These are phyloP conservation scores for Zoysia matrella DNA, from an alignment of 202 grass and related monocot genomes.

Conservation along the genomic window DNA sequence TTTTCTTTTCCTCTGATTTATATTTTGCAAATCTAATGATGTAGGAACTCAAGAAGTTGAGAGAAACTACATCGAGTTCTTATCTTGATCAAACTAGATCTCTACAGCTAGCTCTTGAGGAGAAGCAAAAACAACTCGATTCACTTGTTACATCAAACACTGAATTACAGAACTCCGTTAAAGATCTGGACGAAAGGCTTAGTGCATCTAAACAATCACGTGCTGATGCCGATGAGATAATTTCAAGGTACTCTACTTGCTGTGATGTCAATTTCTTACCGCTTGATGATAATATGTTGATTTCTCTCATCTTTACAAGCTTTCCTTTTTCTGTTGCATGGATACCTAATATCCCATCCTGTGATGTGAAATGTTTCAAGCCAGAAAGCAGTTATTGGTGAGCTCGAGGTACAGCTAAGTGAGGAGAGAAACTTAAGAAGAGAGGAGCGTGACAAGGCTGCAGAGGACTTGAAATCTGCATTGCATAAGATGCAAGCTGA, in stretches of 20 bases:
- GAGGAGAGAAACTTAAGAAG: no score
- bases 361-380: slow-evolving; percentile 55
- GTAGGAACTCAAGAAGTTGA: no score
- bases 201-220: no score
- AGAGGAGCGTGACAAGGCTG: no score
- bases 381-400: slow-evolving; percentile 59
- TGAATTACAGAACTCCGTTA: no score
- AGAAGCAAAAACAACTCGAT: slow-evolving; percentile 65
- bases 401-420: no score
- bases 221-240: no score
- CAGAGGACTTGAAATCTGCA: no score
- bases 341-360: slow-evolving; percentile 19
- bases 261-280: not conserved
- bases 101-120: slow-evolving; percentile 64
- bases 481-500: no score
- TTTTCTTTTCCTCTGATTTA: slow-evolving; percentile 29
- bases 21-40: slow-evolving; percentile 52
- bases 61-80: slow-evolving; percentile 61
- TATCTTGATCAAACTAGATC: slow-evolving; percentile 78
- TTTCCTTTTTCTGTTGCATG: slow-evolving; percentile 14
- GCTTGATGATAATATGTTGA: not conserved
- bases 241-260: slow-evolving; percentile 34
- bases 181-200: no score
- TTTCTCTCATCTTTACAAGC: not conserved
- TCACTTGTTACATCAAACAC: no score